Conservation (phyloP, 2,329 filamentous ascomycete species). For the Scedosporium minutisporum region DNA sequence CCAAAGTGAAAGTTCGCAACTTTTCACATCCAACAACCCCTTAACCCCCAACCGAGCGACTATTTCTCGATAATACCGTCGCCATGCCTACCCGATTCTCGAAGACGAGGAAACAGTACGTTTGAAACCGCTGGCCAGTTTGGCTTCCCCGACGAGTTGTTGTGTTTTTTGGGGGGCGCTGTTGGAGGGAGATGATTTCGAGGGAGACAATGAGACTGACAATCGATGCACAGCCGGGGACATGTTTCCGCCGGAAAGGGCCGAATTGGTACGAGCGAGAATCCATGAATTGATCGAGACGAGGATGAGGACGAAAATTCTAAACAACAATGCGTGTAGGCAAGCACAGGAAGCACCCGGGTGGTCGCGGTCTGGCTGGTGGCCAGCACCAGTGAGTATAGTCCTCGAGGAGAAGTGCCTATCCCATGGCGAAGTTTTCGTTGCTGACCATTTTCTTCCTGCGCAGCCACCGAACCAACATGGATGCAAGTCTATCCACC, state of each 20-base stretch:
- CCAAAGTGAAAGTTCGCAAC: constrained; percentile 1
- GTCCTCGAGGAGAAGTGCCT: neutral
- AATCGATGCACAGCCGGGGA: constrained; percentile 57
- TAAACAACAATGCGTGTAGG: constrained; percentile 48
- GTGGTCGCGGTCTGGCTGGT: constrained; percentile 86
- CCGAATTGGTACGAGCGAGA: constrained; percentile 34
- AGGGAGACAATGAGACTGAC: neutral
- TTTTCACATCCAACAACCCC: constrained; percentile 2
- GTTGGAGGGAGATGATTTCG: neutral
- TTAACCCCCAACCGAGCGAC: neutral
- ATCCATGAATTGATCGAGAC: neutral
- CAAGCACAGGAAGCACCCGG: constrained; percentile 92
- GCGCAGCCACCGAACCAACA: constrained; percentile 32
- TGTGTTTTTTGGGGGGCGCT: neutral
- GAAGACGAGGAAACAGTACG: constrained; percentile 72
- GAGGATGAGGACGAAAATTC: neutral
- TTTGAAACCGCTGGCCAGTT: constrained; percentile 17
- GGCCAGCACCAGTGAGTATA: constrained; percentile 72
- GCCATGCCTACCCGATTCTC: constrained; percentile 65
- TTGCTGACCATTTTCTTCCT: neutral
- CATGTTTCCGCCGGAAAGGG: constrained; percentile 98
- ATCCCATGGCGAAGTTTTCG: neutral
- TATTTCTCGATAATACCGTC: constrained; percentile 18
- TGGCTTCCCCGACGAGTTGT: neutral
- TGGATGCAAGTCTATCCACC: constrained; percentile 56